Evolutionary conservation across 306 rosid species (phyloP).

Genomic region (Hippophae rhamnoides): DNA sequence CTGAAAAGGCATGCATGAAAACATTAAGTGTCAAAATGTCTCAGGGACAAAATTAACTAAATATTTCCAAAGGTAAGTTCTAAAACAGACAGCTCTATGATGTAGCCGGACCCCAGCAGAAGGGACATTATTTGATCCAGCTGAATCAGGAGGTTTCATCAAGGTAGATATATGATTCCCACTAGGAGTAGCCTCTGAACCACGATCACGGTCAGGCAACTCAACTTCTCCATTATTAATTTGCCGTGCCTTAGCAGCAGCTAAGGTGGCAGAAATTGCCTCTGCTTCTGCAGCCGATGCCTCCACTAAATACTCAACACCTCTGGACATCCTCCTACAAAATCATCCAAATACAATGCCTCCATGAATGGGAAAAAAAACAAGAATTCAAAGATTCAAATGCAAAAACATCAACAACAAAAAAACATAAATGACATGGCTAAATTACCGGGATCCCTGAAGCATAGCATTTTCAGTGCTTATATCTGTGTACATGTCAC

Average conservation of each 20-base stretch:
- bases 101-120: slow-evolving; percentile 91
- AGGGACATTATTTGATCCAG: slow-evolving; percentile 57
- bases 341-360: slow-evolving; percentile 16
- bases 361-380: slow-evolving; percentile 13
- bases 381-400: neutral
- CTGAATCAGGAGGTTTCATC: slow-evolving; percentile 74
- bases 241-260: slow-evolving; percentile 98
- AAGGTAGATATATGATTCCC: slow-evolving; percentile 82
- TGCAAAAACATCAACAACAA: neutral
- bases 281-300: slow-evolving; percentile 99
- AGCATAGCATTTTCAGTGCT: slow-evolving; percentile 97
- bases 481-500: slow-evolving; percentile 90
- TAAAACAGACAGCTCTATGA: slow-evolving; percentile 91
- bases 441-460: slow-evolving; percentile 71
- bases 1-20: slow-evolving; percentile 37
- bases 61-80: slow-evolving; percentile 14
- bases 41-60: slow-evolving; percentile 12
- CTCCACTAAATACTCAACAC: slow-evolving; percentile 97
- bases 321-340: slow-evolving; percentile 79
- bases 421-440: slow-evolving; percentile 8
- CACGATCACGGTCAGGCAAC: slow-evolving; percentile 84
- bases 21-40: slow-evolving; percentile 5
- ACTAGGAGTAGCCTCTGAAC: slow-evolving; percentile 97
- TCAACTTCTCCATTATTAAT: slow-evolving; percentile 85
- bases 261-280: slow-evolving; percentile 95